phyloP scores from a whole-genome alignment of 2,329 filamentous ascomycete species.

The Lachnellula hyalina region DNA sequence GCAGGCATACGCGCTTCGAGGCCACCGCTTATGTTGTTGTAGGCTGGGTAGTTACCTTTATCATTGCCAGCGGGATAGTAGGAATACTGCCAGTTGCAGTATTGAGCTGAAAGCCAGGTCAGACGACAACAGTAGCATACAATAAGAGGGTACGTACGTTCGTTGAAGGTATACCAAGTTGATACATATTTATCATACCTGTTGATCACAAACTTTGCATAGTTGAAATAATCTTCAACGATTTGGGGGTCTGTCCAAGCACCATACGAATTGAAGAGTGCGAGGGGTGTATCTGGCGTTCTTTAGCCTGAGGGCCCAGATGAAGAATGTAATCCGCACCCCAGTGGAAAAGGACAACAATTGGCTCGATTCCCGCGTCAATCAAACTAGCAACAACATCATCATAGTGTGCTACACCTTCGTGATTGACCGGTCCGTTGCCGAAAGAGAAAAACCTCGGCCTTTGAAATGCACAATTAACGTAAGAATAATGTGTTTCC shows the following conservation, averaged over 20 bases:
- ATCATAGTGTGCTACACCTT: constrained; percentile 48
- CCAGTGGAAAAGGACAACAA: constrained; percentile 44
- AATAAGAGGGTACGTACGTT: constrained; percentile 34
- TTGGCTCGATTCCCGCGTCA: constrained; percentile 44
- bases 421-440: constrained; percentile 45
- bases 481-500: constrained; percentile 27
- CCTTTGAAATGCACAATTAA: constrained; percentile 39
- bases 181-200: constrained; percentile 48
- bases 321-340: constrained; percentile 4
- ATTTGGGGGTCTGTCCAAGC: constrained; percentile 43
- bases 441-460: constrained; percentile 48
- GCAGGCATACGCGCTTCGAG: constrained; percentile 38
- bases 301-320: not conserved
- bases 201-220: constrained; percentile 46
- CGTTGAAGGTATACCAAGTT: constrained; percentile 51
- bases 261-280: constrained; percentile 38
- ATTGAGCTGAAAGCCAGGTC: constrained; percentile 29
- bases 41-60: constrained; percentile 38
- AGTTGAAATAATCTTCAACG: constrained; percentile 46
- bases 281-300: constrained; percentile 22
- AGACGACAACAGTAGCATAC: constrained; percentile 9
- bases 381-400: constrained; percentile 47
- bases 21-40: constrained; percentile 37
- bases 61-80: constrained; percentile 37
- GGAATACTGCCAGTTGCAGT: constrained; percentile 44